Evolutionary conservation across 108 stramenopile species (phyloP), one percentile per base, ranked within the genome.

Genomic region (Nitzschia putrida): DNA sequence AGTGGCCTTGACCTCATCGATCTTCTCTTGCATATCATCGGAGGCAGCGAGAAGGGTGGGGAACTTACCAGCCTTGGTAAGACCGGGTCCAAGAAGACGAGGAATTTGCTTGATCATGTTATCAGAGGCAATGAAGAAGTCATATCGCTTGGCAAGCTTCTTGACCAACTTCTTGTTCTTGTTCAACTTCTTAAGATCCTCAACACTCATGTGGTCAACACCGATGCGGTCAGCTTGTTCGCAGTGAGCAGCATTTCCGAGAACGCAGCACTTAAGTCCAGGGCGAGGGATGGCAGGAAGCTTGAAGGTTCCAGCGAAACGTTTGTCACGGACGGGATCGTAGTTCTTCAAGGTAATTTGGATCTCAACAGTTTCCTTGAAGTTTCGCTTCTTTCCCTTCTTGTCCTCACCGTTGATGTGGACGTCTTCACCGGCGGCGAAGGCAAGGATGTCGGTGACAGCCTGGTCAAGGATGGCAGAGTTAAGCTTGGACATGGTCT

Each of bases 141-240:
- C 97, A 76, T 98, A 99, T 79, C 93, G 94, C 96, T 98, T 98
- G 72, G 99, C 98, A 57, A 98, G 95, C 89, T 98, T 98, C 96
- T 99, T 99, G 67, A 99, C 97, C 52, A 99, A 83, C 93, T 99
- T 99, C 93, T 99, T 98, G 95, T 99, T 98, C 91, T 99, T 99
- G 99, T 99, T 99, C 73, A 99, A 93, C 87, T 99, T 99, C 95
- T 99, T 99, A 58, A 99, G 81, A 73, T 98, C 99, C 69, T 98
- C 98, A 70, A 97, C 97, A 73, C 86, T 88, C 97, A 98, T 98
- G 87, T 85, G 80, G 69, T 97, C 97, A 41, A 98, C 79, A 64
- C 97, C 96, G 75, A 99, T 95, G 83, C 95, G 94, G 71, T 97
- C 95, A 47, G 97, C 99, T 84, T 98, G 95, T 79, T 98, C 97